Evolutionary conservation across 1,284 basidiomycete species (phyloP).

Genomic region (Tylopilus sp.): DNA sequence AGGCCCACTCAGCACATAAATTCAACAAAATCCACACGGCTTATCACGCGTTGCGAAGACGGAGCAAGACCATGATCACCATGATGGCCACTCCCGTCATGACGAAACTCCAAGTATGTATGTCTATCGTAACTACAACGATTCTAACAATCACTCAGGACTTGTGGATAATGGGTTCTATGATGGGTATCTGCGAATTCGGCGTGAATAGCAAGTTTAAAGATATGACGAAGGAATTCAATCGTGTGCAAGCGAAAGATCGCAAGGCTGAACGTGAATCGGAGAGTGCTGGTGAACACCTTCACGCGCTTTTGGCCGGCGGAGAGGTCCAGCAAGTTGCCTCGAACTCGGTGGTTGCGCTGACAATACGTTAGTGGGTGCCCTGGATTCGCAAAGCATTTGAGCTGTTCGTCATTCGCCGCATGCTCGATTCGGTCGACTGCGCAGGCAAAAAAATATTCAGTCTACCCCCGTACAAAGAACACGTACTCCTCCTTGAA

Average conservation of each 20-base stretch:
- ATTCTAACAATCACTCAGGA: neutral
- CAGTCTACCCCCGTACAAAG: neutral
- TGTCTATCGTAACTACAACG: too few species aligned
- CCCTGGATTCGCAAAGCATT: neutral
- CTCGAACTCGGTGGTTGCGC: neutral
- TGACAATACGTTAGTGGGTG: neutral
- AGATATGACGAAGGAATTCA: neutral
- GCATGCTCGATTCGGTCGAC: neutral
- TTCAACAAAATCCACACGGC: neutral
- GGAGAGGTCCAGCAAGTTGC: neutral
- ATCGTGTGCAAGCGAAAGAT: conserved; percentile 5
- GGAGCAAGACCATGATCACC: neutral
- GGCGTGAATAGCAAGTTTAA: fast-evolving
- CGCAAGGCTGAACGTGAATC: neutral
- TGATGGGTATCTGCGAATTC: neutral
- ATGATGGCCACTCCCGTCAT: neutral
- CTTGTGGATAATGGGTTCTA: neutral
- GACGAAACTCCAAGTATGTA: neutral
- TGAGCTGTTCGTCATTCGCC: neutral
- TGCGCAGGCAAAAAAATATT: neutral
- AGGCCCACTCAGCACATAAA: neutral
- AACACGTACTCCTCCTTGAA: neutral
- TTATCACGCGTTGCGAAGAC: neutral
- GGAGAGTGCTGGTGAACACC: neutral
- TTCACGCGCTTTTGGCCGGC: neutral